Evolutionary conservation across 1,139 yeast species (phyloP).

Genomic region (Sugiyamaella grinbergsii): DNA sequence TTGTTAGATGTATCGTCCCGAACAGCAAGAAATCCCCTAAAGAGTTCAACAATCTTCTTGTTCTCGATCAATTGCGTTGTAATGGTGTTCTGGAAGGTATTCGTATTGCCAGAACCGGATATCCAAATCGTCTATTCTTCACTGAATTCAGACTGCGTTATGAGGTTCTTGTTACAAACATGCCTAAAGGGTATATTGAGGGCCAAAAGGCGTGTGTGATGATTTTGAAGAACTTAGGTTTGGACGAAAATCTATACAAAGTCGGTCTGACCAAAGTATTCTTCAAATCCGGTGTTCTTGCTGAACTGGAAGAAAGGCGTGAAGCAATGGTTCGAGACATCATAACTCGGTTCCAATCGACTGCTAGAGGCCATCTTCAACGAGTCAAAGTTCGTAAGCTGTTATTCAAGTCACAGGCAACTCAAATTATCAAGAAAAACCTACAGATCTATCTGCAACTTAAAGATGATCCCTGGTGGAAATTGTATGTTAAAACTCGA

Average conservation of each 20-base stretch:
- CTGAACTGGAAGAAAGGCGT: constrained; percentile 79
- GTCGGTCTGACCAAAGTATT: constrained; percentile 87
- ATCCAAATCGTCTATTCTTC: constrained; percentile 87
- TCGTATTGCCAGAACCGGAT: constrained; percentile 94
- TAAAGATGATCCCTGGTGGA: constrained; percentile 79
- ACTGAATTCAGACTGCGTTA: constrained; percentile 78
- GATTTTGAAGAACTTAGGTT: constrained; percentile 59
- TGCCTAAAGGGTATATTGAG: constrained; percentile 43
- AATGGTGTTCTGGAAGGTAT: constrained; percentile 99
- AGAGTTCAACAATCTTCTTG: constrained; percentile 71
- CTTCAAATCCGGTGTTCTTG: constrained; percentile 95
- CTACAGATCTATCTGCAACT: constrained; percentile 57
- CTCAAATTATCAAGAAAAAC: constrained; percentile 67
- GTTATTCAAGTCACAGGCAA: constrained; percentile 66
- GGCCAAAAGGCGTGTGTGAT: constrained; percentile 68
- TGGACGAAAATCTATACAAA: constrained; percentile 69
- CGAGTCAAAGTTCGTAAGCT: constrained; percentile 56
- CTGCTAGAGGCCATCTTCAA: constrained; percentile 62
- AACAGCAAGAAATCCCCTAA: constrained; percentile 74
- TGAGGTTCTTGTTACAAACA: constrained; percentile 57
- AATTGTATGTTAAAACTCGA: constrained; percentile 66
- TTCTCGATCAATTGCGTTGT: constrained; percentile 86
- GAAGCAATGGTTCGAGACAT: constrained; percentile 63
- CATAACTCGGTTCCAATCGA: constrained; percentile 66
- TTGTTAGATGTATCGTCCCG: constrained; percentile 94